Conservation (phyloP, 2,329 filamentous ascomycete species). For the Cladophialophora immunda region DNA sequence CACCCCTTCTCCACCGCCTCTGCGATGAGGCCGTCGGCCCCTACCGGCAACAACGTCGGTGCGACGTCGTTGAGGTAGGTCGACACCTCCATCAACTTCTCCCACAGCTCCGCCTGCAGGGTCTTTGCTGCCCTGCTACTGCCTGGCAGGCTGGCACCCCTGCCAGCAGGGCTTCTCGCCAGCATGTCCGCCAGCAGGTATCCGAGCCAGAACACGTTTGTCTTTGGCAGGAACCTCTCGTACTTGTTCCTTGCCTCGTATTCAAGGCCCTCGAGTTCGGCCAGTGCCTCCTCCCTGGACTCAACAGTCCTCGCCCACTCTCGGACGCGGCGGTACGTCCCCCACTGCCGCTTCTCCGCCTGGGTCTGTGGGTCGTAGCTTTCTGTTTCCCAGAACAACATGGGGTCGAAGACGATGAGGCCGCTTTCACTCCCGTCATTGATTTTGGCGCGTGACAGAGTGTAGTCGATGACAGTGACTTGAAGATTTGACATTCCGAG, state of each 20-base stretch:
- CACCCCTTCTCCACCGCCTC: conserved; percentile 31
- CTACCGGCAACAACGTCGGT: conserved; percentile 26
- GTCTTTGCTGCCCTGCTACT: conserved; percentile 33
- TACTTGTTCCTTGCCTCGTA: conserved; percentile 54
- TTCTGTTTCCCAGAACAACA: conserved; percentile 28
- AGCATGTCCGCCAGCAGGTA: conserved; percentile 68
- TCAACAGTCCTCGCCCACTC: conserved; percentile 26
- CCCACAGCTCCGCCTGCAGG: conserved; percentile 36
- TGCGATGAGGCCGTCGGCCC: conserved; percentile 34
- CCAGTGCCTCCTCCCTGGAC: conserved; percentile 40
- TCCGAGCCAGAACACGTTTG: conserved; percentile 71
- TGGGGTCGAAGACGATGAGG: conserved; percentile 33
- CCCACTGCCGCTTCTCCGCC: conserved; percentile 27
- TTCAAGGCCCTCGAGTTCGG: conserved; percentile 45
- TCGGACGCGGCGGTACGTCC: conserved; percentile 31
- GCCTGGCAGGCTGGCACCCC: conserved; percentile 29
- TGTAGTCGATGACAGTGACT: conserved; percentile 74
- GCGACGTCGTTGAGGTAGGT: conserved; percentile 25
- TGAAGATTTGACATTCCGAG: conserved; percentile 65
- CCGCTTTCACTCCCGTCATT: conserved; percentile 16
- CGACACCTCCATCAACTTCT: conserved; percentile 29
- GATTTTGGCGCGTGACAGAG: conserved; percentile 68
- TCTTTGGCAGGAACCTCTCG: conserved; percentile 65
- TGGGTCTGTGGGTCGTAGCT: conserved; percentile 16
- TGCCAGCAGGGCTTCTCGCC: conserved; percentile 12